Evolutionary conservation across 2,329 filamentous ascomycete genomes (phyloP).

Genomic region (Fusarium praegraminearum): DNA sequence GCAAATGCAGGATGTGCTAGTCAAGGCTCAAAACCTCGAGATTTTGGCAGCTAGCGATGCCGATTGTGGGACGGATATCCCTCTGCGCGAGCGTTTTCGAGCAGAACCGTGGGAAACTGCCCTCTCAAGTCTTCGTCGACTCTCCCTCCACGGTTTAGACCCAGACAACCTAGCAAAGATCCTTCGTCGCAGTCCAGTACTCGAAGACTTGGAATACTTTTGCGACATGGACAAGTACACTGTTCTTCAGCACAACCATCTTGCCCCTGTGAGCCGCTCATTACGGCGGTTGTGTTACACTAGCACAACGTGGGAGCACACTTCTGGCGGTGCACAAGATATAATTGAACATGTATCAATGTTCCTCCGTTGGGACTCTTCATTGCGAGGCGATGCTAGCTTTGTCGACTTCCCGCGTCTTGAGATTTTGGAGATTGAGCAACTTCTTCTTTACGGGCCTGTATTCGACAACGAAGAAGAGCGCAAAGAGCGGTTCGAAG

Average conservation of each 20-base stretch:
- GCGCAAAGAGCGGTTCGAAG: constrained; percentile 31
- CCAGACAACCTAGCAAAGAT: constrained; percentile 46
- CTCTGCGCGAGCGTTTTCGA: constrained; percentile 44
- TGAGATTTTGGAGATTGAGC: constrained; percentile 46
- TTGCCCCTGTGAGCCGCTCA: constrained; percentile 33
- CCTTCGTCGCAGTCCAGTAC: constrained; percentile 40
- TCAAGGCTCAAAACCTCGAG: constrained; percentile 46
- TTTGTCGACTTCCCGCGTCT: constrained; percentile 46
- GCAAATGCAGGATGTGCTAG: constrained; percentile 47
- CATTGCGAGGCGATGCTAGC: constrained; percentile 42
- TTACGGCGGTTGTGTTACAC: constrained; percentile 46
- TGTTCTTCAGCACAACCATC: constrained; percentile 42
- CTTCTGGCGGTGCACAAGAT: constrained; percentile 40
- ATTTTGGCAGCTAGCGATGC: constrained; percentile 44
- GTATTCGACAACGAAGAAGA: constrained; percentile 44
- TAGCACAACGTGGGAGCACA: constrained; percentile 45
- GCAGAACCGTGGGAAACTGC: constrained; percentile 45
- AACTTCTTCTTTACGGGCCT: constrained; percentile 46
- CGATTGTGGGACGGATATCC: constrained; percentile 45
- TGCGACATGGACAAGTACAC: constrained; percentile 49
- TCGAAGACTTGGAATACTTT: constrained; percentile 47
- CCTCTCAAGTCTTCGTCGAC: constrained; percentile 41
- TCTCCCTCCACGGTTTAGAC: constrained; percentile 46
- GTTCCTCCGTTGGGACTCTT: constrained; percentile 45
- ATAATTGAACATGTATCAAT: constrained; percentile 43